Percentiles rank a stretch among this genome's conserved stretches.
phyloP scores from a whole-genome alignment of 106 monocot species.

The Phalaenopsis aphrodite region DNA sequence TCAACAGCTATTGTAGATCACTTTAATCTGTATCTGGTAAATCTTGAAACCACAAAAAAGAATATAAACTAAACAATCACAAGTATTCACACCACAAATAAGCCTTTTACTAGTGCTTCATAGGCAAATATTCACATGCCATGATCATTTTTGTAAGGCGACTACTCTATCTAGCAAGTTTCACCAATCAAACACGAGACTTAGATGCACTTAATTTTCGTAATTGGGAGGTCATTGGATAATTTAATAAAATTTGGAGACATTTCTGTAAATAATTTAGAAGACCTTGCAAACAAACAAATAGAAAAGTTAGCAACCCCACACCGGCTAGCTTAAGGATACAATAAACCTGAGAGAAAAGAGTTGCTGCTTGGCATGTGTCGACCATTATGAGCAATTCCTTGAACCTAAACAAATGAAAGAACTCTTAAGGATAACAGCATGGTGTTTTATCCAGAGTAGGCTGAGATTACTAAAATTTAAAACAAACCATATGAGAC shows the following conservation, averaged over 20 bases:
- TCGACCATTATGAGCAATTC: conserved; percentile 98
- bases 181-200: too few relatives aligned
- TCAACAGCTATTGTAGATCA: too few relatives aligned
- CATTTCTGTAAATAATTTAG: background rate
- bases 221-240: background rate
- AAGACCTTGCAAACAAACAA: background rate
- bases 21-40: too few relatives aligned
- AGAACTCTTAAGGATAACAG: background rate
- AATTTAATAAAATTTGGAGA: background rate
- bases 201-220: too few relatives aligned
- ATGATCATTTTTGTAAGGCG: too few relatives aligned
- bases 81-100: too few relatives aligned
- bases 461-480: background rate
- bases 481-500: background rate
- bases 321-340: background rate
- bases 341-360: conserved; percentile 83
- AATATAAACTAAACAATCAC: too few relatives aligned
- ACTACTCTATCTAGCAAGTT: too few relatives aligned
- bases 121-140: too few relatives aligned
- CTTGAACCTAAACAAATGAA: conserved; percentile 66
- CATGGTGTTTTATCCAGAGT: background rate
- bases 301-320: background rate
- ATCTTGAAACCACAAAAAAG: too few relatives aligned
- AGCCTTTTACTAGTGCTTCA: too few relatives aligned
- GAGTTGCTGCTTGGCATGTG: conserved; percentile 97